These are phyloP conservation scores for Talaromyces stipitatus DNA, from an alignment of 495 filamentous ascomycete genomes.

Conservation along the genomic window DNA sequence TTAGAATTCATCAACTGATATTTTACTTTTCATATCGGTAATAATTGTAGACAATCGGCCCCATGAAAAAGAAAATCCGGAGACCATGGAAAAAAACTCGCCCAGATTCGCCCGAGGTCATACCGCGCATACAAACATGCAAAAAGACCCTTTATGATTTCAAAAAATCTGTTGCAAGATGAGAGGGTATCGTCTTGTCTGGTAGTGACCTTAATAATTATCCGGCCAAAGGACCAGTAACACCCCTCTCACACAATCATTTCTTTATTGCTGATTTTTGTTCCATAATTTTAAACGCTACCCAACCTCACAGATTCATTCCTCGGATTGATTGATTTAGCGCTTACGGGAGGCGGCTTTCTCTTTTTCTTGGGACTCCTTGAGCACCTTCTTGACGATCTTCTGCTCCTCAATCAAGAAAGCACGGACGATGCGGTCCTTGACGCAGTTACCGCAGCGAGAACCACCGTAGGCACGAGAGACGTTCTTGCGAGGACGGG, in stretches of 20 bases:
- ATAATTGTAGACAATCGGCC: conserved; percentile 8
- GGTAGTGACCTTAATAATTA: neutral
- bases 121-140: conserved; percentile 4
- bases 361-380: conserved; percentile 88
- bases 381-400: conserved; percentile 99
- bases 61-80: conserved; percentile 3
- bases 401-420: conserved; percentile 99
- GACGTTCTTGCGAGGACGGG: conserved; percentile 97
- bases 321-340: conserved; percentile 22
- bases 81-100: conserved; percentile 5
- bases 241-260: conserved; percentile 3
- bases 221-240: neutral
- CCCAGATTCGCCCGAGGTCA: conserved; percentile 9
- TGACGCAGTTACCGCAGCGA: conserved; percentile 96
- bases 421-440: conserved; percentile 91
- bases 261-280: conserved; percentile 7
- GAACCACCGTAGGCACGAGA: conserved; percentile 97
- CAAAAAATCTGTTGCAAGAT: conserved; percentile 7
- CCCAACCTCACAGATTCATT: neutral
- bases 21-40: conserved; percentile 8
- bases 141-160: conserved; percentile 4
- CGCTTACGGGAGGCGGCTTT: conserved; percentile 33
- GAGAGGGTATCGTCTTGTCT: conserved; percentile 2
- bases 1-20: conserved; percentile 6
- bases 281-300: neutral